Percentiles rank a stretch among this genome's conserved stretches.
phyloP scores from a whole-genome alignment of 768 basidiomycete genomes.

The Leccinum truebloodii region DNA sequence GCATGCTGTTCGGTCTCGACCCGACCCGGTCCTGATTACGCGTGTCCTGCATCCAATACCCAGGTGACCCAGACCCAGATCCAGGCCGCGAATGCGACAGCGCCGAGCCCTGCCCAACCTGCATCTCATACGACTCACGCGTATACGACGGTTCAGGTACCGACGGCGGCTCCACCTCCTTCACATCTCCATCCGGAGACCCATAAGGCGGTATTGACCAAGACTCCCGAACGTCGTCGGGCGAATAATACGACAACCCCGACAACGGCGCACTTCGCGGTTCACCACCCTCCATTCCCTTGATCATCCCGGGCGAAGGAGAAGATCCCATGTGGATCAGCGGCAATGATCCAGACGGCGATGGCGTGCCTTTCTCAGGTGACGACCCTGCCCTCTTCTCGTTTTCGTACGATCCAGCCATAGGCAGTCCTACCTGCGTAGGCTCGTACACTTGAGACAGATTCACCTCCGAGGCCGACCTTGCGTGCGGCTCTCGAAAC shows the following conservation, averaged over 20 bases:
- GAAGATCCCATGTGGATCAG: constrained; percentile 17
- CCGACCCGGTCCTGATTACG: neutral
- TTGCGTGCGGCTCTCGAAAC: constrained; percentile 62
- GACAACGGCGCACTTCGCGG: neutral
- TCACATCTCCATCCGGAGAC: constrained; percentile 47
- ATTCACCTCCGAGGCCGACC: constrained; percentile 65
- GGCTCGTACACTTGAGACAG: constrained; percentile 48
- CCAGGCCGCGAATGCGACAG: neutral
- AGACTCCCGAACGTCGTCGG: constrained; percentile 47
- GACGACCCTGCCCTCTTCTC: constrained; percentile 12
- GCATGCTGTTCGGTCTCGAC: constrained; percentile 10
- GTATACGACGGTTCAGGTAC: neutral
- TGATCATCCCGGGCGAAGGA: neutral
- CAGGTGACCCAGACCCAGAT: constrained; percentile 9
- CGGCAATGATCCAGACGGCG: neutral
- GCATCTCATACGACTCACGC: constrained; percentile 39
- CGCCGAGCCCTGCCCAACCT: constrained; percentile 29
- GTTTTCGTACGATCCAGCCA: constrained; percentile 9
- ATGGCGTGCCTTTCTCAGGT: neutral
- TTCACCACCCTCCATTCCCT: constrained; percentile 21
- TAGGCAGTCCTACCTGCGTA: constrained; percentile 33
- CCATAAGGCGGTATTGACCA: constrained; percentile 59
- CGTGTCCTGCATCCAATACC: constrained; percentile 2
- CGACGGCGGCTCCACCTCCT: constrained; percentile 26
- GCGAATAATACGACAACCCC: constrained; percentile 61